Conservation (phyloP, 768 basidiomycete species). For the Suillus cothurnatus region DNA sequence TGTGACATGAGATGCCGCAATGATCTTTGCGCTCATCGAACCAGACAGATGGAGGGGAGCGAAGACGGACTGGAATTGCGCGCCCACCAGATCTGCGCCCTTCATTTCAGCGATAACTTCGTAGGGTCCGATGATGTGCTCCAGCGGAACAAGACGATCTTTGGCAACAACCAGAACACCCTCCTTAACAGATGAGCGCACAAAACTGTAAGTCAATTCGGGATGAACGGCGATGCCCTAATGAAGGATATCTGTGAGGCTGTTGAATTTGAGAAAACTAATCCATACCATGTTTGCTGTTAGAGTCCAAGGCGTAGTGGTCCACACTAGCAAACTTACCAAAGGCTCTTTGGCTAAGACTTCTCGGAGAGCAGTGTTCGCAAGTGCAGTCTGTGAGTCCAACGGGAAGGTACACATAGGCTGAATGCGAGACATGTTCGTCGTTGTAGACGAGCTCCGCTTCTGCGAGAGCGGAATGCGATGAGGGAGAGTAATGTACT, state of each 20-base stretch:
- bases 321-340: constrained; percentile 83
- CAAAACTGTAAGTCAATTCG: constrained; percentile 66
- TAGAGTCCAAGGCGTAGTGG: constrained; percentile 97
- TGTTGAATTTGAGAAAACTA: constrained; percentile 1
- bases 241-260: not conserved
- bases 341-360: constrained; percentile 33
- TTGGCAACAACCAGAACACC: constrained; percentile 50
- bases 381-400: constrained; percentile 31
- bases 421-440: constrained; percentile 84
- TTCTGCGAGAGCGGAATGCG: constrained; percentile 91
- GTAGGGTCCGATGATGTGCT: constrained; percentile 22
- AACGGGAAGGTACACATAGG: constrained; percentile 82
- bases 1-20: constrained; percentile 78
- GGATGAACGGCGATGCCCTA: constrained; percentile 89
- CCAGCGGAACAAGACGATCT: constrained; percentile 46
- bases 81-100: constrained; percentile 55
- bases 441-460: constrained; percentile 92
- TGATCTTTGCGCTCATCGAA: constrained; percentile 41
- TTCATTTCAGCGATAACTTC: constrained; percentile 24
- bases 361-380: constrained; percentile 29
- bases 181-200: constrained; percentile 34
- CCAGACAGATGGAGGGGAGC: constrained; percentile 23
- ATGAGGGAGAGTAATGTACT: constrained; percentile 94
- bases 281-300: constrained; percentile 87
- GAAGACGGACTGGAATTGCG: constrained; percentile 67